Evolutionary conservation across 2,329 filamentous ascomycete species (phyloP).

Genomic region (Penicillium occitanis): DNA sequence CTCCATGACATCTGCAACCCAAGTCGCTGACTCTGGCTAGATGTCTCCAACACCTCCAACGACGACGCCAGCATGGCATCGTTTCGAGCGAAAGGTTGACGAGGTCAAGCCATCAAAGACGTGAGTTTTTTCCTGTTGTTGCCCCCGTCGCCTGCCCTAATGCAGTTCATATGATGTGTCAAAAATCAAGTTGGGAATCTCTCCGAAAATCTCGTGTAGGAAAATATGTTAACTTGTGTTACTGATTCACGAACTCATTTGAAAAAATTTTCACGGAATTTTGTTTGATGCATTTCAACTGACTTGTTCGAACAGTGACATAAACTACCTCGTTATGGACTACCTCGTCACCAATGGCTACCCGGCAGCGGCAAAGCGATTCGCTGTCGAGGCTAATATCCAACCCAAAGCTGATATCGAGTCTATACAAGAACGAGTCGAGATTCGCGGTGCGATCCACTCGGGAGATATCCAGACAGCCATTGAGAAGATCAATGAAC

Average conservation of each 20-base stretch:
- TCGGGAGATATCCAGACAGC: slow-evolving; percentile 80
- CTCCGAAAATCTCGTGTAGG: slow-evolving; percentile 92
- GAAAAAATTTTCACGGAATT: background rate
- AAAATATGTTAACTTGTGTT: slow-evolving; percentile 80
- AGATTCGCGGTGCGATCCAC: slow-evolving; percentile 83
- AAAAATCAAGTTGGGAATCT: slow-evolving; percentile 99
- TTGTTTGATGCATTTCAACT: slow-evolving; percentile 27
- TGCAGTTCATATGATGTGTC: slow-evolving; percentile 65
- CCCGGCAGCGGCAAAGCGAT: slow-evolving; percentile 85
- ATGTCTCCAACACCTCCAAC: slow-evolving; percentile 71
- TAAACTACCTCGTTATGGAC: slow-evolving; percentile 93
- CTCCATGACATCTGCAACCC: slow-evolving; percentile 27
- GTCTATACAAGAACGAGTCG: slow-evolving; percentile 73
- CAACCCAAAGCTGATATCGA: slow-evolving; percentile 68
- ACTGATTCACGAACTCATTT: slow-evolving; percentile 53
- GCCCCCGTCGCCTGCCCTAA: background rate
- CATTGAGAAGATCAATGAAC: slow-evolving; percentile 82
- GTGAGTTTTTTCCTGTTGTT: slow-evolving; percentile 56
- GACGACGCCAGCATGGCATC: slow-evolving; percentile 66
- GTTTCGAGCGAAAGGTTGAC: slow-evolving; percentile 78
- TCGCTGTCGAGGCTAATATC: slow-evolving; percentile 90
- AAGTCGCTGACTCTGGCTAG: slow-evolving; percentile 48
- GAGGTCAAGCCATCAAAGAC: slow-evolving; percentile 85
- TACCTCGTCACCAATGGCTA: slow-evolving; percentile 97
- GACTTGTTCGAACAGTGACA: slow-evolving; percentile 64